A percentile compares a stretch with the other conserved stretches of the same genome.
These are phyloP conservation scores for Aspergillus olivimuriae DNA, from an alignment of 495 filamentous ascomycete genomes.

Conservation along the genomic window DNA sequence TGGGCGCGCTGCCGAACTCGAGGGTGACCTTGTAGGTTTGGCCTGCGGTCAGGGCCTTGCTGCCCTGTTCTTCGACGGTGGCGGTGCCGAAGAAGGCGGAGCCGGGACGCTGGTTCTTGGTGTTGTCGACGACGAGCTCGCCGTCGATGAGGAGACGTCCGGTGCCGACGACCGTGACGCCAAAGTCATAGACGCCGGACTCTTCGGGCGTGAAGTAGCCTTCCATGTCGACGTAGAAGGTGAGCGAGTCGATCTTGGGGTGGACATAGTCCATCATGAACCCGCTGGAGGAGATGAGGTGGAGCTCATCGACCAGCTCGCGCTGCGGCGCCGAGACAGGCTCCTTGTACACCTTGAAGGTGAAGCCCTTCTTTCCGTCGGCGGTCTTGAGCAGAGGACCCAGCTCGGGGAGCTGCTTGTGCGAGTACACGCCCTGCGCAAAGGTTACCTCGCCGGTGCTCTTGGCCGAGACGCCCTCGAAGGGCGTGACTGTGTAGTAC, in stretches of 20 bases:
- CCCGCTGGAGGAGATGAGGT: conserved; percentile 46
- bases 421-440: conserved; percentile 50
- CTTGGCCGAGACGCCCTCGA: conserved; percentile 56
- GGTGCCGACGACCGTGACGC: conserved; percentile 69
- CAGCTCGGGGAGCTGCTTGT: conserved; percentile 54
- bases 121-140: conserved; percentile 64
- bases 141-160: conserved; percentile 64
- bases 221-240: conserved; percentile 59
- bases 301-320: conserved; percentile 46
- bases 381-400: conserved; percentile 43
- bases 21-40: conserved; percentile 54
- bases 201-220: conserved; percentile 52
- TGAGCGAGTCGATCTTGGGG: conserved; percentile 42
- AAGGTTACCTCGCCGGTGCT: conserved; percentile 40
- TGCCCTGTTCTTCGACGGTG: conserved; percentile 55
- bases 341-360: conserved; percentile 55
- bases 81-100: conserved; percentile 55
- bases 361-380: conserved; percentile 47
- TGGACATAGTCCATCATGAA: conserved; percentile 61
- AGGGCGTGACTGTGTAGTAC: conserved; percentile 70
- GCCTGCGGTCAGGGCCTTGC: conserved; percentile 50
- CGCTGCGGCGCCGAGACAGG: conserved; percentile 40
- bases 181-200: conserved; percentile 65
- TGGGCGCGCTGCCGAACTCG: conserved; percentile 59
- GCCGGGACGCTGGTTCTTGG: conserved; percentile 53